Conservation (phyloP, 202 grass and related monocot species). For the Cymbopogon flexuosus region DNA sequence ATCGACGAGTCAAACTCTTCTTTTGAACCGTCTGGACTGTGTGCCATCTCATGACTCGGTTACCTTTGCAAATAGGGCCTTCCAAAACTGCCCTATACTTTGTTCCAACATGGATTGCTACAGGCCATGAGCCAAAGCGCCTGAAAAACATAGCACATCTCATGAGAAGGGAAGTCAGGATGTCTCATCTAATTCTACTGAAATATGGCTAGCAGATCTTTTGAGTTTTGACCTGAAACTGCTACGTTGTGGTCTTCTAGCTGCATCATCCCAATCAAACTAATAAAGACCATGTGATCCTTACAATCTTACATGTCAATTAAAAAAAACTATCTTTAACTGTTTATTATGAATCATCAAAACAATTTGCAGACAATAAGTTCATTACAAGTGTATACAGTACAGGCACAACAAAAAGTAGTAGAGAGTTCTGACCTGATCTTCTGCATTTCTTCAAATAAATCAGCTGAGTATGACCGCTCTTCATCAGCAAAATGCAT, state of each 20-base stretch:
- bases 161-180: not conserved
- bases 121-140: constrained; percentile 79
- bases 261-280: not conserved
- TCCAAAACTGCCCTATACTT: constrained; percentile 60
- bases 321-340: not conserved
- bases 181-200: not conserved
- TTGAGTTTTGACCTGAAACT: constrained; percentile 8
- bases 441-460: constrained; percentile 90
- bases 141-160: constrained; percentile 35
- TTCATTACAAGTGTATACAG: not conserved
- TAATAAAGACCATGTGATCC: not conserved
- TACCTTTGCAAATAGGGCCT: constrained; percentile 87
- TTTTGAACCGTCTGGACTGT: constrained; percentile 31
- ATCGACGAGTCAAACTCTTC: constrained; percentile 49
- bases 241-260: not conserved
- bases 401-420: not conserved
- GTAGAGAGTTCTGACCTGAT: constrained; percentile 57
- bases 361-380: not conserved
- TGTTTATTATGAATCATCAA: not conserved
- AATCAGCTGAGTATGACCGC: constrained; percentile 55
- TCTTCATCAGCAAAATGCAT: constrained; percentile 92
- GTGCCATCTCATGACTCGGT: constrained; percentile 75
- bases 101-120: constrained; percentile 56
- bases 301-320: not conserved
- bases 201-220: constrained; percentile 1